Percentiles rank a stretch among this genome's conserved stretches.
Conservation (phyloP, 2,329 filamentous ascomycete genomes). For the Pseudogymnoascus sp. region DNA sequence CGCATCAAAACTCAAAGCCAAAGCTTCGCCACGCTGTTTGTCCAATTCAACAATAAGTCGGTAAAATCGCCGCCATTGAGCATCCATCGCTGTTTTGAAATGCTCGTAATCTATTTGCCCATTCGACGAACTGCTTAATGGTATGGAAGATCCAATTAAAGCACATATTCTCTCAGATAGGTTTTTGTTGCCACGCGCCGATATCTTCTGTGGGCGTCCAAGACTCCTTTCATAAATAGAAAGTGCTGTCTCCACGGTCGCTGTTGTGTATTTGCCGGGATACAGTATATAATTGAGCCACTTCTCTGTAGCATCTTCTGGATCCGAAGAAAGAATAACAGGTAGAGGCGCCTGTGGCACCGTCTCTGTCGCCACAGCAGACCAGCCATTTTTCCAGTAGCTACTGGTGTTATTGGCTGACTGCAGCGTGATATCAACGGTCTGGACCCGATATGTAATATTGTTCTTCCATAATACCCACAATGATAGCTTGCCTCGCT, state of each 20-base stretch:
- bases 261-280: conserved; percentile 71
- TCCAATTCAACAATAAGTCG: conserved; percentile 79
- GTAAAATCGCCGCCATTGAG: conserved; percentile 87
- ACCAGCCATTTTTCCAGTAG: conserved; percentile 63
- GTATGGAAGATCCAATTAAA: conserved; percentile 62
- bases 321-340: conserved; percentile 53
- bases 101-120: conserved; percentile 67
- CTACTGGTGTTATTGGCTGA: conserved; percentile 45
- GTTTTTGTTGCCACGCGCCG: conserved; percentile 42
- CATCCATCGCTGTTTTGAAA: conserved; percentile 66
- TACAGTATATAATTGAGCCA: conserved; percentile 81
- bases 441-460: conserved; percentile 66
- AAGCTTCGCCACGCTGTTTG: conserved; percentile 72
- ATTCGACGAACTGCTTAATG: conserved; percentile 52
- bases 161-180: conserved; percentile 71
- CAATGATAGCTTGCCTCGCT: conserved; percentile 50
- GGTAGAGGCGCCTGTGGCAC: conserved; percentile 45
- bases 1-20: conserved; percentile 69
- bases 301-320: conserved; percentile 67
- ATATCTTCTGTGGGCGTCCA: conserved; percentile 34
- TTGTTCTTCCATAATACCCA: conserved; percentile 86
- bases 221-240: conserved; percentile 68
- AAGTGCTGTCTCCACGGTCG: conserved; percentile 77
- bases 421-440: background rate
- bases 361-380: conserved; percentile 56